Percentiles rank a stretch among this genome's conserved stretches.
phyloP scores from a whole-genome alignment of 805 yeast genomes.

The Zygoascus bituminiphila region DNA sequence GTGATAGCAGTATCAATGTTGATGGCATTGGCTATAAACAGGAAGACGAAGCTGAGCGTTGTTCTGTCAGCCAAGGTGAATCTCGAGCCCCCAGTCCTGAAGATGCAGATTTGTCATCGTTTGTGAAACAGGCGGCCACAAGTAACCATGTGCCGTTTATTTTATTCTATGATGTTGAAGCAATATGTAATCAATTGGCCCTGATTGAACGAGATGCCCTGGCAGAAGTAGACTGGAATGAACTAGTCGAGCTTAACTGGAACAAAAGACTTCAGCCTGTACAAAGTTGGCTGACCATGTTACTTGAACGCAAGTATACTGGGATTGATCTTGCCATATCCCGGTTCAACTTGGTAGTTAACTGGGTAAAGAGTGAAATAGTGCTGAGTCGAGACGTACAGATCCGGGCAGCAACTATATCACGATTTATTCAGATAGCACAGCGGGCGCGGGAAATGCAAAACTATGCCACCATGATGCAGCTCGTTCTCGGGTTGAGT shows the following conservation, averaged over 20 bases:
- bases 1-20: neutral
- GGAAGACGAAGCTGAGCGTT: neutral
- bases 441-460: conserved; percentile 63
- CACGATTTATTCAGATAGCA: conserved; percentile 83
- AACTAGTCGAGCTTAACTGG: conserved; percentile 71
- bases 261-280: conserved; percentile 55
- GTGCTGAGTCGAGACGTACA: conserved; percentile 53
- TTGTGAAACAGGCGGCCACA: neutral
- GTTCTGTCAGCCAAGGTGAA: no score
- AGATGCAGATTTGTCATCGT: neutral
- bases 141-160: conserved; percentile 71
- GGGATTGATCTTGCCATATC: conserved; percentile 79
- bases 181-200: conserved; percentile 75
- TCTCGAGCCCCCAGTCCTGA: neutral
- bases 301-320: conserved; percentile 47
- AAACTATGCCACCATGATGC: conserved; percentile 82
- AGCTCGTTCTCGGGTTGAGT: conserved; percentile 72
- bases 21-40: neutral
- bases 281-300: conserved; percentile 74
- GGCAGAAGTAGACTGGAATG: conserved; percentile 87
- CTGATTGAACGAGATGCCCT: conserved; percentile 77
- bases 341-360: conserved; percentile 79
- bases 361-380: conserved; percentile 88
- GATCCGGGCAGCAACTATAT: conserved; percentile 61
- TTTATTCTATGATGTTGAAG: conserved; percentile 56